These are phyloP conservation scores for Aegilops bicornis DNA, from an alignment of 176 grass and related monocot genomes.

Conservation along the genomic window DNA sequence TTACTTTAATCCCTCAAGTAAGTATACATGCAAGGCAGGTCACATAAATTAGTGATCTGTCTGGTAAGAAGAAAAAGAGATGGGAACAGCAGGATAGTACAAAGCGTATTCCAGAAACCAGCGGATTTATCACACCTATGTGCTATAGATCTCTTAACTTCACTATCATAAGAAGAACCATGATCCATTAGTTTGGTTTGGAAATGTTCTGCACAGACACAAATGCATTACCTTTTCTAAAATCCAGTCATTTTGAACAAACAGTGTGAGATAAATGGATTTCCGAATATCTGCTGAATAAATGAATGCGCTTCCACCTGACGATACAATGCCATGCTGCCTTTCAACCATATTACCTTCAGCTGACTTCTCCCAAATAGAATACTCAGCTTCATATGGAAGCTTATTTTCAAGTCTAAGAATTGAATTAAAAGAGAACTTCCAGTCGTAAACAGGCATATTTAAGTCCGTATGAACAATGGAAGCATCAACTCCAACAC, in stretches of 20 bases:
- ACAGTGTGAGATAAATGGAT: constrained; percentile 82
- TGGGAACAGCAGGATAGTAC: background rate
- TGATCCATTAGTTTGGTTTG: background rate
- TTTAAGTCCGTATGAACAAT: constrained; percentile 94
- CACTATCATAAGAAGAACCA: background rate
- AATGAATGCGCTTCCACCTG: constrained; percentile 79
- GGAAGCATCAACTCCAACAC: constrained; percentile 79
- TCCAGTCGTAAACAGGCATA: constrained; percentile 86
- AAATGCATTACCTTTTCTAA: constrained; percentile 79
- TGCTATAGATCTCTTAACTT: background rate
- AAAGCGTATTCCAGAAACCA: background rate
- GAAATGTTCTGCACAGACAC: background rate
- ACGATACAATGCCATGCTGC: constrained; percentile 66
- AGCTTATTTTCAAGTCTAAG: constrained; percentile 97
- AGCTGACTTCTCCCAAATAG: constrained; percentile 82
- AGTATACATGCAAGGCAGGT: background rate
- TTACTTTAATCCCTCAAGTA: background rate
- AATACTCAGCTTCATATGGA: constrained; percentile 86
- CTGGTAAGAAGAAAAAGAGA: background rate
- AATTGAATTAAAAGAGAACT: constrained; percentile 88
- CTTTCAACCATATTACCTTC: constrained; percentile 88
- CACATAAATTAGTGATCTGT: background rate
- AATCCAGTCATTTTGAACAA: constrained; percentile 90
- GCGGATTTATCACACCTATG: constrained; percentile 4
- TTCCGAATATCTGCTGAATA: constrained; percentile 93